Base-by-base conservation (phyloP, 2,329 filamentous ascomycete species). In the Ophiostoma quercus region DNA sequence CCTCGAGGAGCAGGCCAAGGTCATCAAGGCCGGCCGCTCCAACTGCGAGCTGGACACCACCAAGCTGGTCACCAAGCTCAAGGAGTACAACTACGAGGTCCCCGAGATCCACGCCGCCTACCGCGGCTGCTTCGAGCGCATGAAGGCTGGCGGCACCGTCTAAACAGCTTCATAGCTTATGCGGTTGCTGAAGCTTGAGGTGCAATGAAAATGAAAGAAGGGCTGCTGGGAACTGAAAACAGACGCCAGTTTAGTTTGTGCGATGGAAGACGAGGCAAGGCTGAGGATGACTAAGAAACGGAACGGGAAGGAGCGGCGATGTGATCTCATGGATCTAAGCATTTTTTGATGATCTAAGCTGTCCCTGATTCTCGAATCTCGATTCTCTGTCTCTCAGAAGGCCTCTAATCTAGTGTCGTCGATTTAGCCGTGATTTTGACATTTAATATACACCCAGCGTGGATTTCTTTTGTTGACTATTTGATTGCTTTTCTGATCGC, bases 21-120 rank as follows among this genome's bases (percentile, higher is more conserved):
- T 90, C 57, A 86, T 90, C 79, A 88, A 88, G 80, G 88, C 88
- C 16, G 87, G 84, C 65, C 83, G 88, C 71, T 88, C 85, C 77
- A 90, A 90, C 79, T 90, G 88, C 79, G 80, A 85, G 78, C 79
- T 90, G 66, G 87, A 90, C 77, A 84, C 84, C 16, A 83, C 82
- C 25, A 90, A 90, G 79, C 79, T 90, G 72, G 82, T 82, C 72
- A 82, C 77, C 68, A 88, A 88, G 80, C 80, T 90, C 70, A 82
- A 80, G 75, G 83, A 87, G 78, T 89, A 88, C 76, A 80, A 80
- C 16, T 85, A 83, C 74, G 80, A 83, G 72, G 80, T 90, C 37
- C 85, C 86, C 8, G 86, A 89, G 79, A 80, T 90, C 63, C 85
- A 88, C 74, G 82, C 84, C 72, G 87, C 86, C 12, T 90, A 90